Evolutionary conservation across 257 asterid genomes (phyloP).

Genomic region (Solanum lignicaule): DNA sequence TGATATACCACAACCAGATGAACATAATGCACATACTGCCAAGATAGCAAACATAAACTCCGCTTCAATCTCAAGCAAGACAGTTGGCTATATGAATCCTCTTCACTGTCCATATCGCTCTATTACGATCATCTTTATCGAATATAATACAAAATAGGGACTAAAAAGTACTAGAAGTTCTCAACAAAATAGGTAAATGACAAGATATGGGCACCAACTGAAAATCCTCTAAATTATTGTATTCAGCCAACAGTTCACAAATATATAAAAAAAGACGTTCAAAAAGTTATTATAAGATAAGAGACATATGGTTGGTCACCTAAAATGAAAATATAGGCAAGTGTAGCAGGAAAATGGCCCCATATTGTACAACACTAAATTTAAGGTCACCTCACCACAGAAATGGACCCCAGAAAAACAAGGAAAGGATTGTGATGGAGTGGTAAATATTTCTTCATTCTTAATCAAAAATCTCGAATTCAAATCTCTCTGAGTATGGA

Average conservation of each 20-base stretch:
- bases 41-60: background rate
- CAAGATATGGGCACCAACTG: background rate
- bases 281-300: background rate
- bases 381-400: background rate
- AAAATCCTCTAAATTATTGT: background rate
- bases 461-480: too few relatives aligned
- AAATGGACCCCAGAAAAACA: background rate
- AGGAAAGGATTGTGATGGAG: fast-evolving
- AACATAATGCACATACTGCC: background rate
- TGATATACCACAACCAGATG: background rate
- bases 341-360: background rate
- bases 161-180: background rate
- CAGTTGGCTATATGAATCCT: background rate
- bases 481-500: too few relatives aligned
- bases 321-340: background rate
- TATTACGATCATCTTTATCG: background rate
- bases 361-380: background rate
- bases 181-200: background rate
- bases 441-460: background rate
- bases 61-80: background rate
- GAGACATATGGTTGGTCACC: background rate
- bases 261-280: too few relatives aligned
- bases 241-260: background rate
- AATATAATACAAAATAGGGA: background rate
- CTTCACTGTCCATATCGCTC: background rate